Percentiles rank a stretch among this genome's conserved stretches.
Evolutionary conservation across 108 stramenopile genomes (phyloP).

Genomic region (Pseudonitzschia multistriata): DNA sequence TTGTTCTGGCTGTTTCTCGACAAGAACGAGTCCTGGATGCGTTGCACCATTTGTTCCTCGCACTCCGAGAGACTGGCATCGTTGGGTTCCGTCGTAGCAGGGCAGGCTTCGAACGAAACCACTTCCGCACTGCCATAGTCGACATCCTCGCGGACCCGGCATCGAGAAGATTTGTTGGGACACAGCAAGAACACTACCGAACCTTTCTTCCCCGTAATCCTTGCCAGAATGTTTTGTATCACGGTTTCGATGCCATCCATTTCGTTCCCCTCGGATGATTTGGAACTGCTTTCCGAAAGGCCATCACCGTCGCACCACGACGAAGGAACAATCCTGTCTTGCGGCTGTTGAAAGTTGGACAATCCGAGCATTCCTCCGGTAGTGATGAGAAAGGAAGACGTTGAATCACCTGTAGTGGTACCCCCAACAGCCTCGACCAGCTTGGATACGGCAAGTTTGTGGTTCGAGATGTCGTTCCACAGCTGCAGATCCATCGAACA

Average conservation of each 20-base stretch:
- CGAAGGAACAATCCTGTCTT: not conserved
- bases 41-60: not conserved
- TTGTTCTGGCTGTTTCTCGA: not conserved
- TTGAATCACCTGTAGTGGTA: not conserved
- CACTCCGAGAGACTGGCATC: not conserved
- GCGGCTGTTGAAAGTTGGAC: not conserved
- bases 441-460: not conserved
- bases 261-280: not conserved
- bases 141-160: not conserved
- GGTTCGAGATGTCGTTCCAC: conserved; percentile 21
- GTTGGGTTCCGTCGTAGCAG: not conserved
- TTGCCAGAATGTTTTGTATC: not conserved
- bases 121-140: not conserved
- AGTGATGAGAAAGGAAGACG: not conserved
- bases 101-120: not conserved
- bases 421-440: conserved; percentile 5
- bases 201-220: not conserved
- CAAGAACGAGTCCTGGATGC: not conserved
- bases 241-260: not conserved
- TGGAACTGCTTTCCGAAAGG: too few relatives aligned
- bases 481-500: conserved; percentile 65
- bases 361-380: conserved; percentile 12
- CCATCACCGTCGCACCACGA: not conserved
- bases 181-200: not conserved
- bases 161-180: not conserved